phyloP scores from a whole-genome alignment of 805 yeast species.

The Saturnispora kantuleensis region DNA sequence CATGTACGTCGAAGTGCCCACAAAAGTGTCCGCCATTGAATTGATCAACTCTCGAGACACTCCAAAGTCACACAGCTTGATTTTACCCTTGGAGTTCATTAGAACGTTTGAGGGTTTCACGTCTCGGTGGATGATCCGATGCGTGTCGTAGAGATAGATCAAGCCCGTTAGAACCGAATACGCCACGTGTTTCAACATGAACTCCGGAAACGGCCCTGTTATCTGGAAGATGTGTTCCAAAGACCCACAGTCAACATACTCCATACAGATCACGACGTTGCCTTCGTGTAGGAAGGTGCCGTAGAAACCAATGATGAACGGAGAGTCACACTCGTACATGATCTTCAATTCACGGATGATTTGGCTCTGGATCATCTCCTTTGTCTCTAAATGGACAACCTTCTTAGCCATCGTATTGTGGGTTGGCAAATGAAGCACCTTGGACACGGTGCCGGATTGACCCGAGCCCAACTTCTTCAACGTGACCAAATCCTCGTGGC shows the following conservation, averaged over 20 bases:
- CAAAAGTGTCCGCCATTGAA: constrained; percentile 95
- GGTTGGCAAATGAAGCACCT: constrained; percentile 82
- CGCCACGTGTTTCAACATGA: constrained; percentile 63
- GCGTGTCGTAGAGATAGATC: constrained; percentile 69
- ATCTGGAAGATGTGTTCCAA: constrained; percentile 64
- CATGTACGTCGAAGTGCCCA: constrained; percentile 96
- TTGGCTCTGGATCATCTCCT: constrained; percentile 68
- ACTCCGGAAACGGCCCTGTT: constrained; percentile 56
- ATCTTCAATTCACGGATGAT: constrained; percentile 82
- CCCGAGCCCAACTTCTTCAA: constrained; percentile 83
- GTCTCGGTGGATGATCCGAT: constrained; percentile 89
- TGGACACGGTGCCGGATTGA: constrained; percentile 85
- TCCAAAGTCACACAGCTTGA: constrained; percentile 94
- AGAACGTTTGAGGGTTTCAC: constrained; percentile 93
- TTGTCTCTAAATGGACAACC: constrained; percentile 75
- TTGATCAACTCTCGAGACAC: constrained; percentile 86
- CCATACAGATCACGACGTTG: constrained; percentile 88
- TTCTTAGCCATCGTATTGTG: constrained; percentile 87
- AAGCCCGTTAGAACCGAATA: constrained; percentile 73
- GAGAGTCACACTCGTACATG: constrained; percentile 79
- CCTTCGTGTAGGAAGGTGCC: constrained; percentile 75
- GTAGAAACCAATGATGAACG: constrained; percentile 78
- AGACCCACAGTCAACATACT: constrained; percentile 91
- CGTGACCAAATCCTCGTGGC: constrained; percentile 60
- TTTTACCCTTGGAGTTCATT: constrained; percentile 74